These are phyloP conservation scores for Trichoderma gracile DNA, from an alignment of 2,329 filamentous ascomycete species.

Conservation along the genomic window DNA sequence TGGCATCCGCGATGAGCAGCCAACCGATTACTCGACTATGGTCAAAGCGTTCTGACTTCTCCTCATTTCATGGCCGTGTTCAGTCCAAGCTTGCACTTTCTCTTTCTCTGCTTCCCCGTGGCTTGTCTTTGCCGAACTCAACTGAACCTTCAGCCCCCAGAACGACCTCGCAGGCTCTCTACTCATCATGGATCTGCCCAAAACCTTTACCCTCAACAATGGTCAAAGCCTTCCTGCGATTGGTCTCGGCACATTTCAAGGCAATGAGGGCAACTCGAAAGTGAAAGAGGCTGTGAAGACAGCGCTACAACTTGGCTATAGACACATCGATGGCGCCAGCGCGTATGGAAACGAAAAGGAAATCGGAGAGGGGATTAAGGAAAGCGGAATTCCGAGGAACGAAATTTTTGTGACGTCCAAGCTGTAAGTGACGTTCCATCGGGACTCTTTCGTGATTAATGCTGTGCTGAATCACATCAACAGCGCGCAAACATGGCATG, in stretches of 20 bases:
- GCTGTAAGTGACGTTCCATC: not conserved
- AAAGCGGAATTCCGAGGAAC: constrained; percentile 1
- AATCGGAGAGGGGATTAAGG: constrained; percentile 5
- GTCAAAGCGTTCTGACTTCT: too few species aligned
- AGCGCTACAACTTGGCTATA: not conserved
- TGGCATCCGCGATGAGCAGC: too few species aligned
- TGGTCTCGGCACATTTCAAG: constrained; percentile 8
- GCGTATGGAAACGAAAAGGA: constrained; percentile 17
- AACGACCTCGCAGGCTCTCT: not conserved
- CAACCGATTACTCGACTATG: too few species aligned
- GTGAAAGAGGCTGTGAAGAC: not conserved
- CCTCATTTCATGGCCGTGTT: too few species aligned
- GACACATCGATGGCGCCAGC: constrained; percentile 14
- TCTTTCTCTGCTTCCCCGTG: too few species aligned
- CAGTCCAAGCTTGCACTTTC: too few species aligned
- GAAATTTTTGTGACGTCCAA: constrained; percentile 16
- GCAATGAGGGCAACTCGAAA: constrained; percentile 4
- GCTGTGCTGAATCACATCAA: not conserved
- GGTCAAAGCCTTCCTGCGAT: not conserved
- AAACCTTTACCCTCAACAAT: not conserved
- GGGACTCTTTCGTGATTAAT: not conserved
- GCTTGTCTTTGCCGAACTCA: too few species aligned
- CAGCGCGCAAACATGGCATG: constrained; percentile 19
- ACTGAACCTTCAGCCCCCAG: not conserved
- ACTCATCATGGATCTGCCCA: not conserved